These are phyloP conservation scores for Akanthomyces muscarius DNA, from an alignment of 2,329 filamentous ascomycete species.

Conservation along the genomic window DNA sequence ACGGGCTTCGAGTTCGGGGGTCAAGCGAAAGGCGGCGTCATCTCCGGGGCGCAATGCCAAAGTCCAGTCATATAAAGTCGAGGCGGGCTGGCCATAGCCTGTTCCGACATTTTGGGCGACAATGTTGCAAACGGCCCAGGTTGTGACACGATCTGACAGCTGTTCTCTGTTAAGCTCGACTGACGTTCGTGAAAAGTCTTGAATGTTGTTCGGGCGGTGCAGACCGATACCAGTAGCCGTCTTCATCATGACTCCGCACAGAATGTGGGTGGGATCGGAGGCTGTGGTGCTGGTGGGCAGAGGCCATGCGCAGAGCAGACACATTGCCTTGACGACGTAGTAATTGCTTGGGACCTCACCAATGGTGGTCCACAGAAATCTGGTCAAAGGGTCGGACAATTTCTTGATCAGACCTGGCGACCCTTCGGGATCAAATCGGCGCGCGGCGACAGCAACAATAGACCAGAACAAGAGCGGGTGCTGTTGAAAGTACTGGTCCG, in stretches of 20 bases:
- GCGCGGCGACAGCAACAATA: conserved; percentile 69
- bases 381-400: conserved; percentile 63
- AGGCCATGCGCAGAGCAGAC: conserved; percentile 76
- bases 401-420: conserved; percentile 63
- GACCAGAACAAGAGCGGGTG: conserved; percentile 84
- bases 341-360: conserved; percentile 74
- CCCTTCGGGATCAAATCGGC: conserved; percentile 55
- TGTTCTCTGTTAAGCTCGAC: conserved; percentile 75
- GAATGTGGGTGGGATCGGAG: conserved; percentile 75
- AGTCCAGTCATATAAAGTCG: conserved; percentile 73
- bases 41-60: conserved; percentile 58
- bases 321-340: conserved; percentile 76
- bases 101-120: conserved; percentile 79
- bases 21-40: conserved; percentile 55
- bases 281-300: conserved; percentile 77
- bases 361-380: conserved; percentile 72
- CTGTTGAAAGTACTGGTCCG: conserved; percentile 72
- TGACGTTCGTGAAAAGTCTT: conserved; percentile 75
- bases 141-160: conserved; percentile 71
- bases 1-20: conserved; percentile 60
- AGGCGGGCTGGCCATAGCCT: conserved; percentile 76
- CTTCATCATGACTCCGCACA: conserved; percentile 83
- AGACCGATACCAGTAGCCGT: conserved; percentile 78
- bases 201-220: conserved; percentile 74
- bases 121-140: conserved; percentile 83